Evolutionary conservation across 2,329 filamentous ascomycete species (phyloP).

Genomic region (Fusarium irregulare): DNA sequence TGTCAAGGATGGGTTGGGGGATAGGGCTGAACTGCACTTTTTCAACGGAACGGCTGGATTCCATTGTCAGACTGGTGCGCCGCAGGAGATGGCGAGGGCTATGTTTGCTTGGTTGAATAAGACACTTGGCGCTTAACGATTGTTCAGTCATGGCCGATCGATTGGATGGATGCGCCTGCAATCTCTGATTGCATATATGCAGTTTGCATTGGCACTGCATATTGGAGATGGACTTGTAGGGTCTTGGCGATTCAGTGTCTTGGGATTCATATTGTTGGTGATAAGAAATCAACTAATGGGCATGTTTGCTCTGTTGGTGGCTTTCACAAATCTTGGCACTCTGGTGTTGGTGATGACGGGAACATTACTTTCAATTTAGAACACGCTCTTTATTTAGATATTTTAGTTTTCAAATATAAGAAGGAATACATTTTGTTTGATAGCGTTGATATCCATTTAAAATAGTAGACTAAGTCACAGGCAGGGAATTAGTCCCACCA

Average conservation of each 20-base stretch:
- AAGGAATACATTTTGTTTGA: neutral
- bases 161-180: fast-evolving
- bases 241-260: no score
- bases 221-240: neutral
- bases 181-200: neutral
- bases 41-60: constrained; percentile 25
- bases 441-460: neutral
- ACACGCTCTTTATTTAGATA: neutral
- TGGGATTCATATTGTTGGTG: no score
- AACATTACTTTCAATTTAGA: neutral
- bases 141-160: neutral
- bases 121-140: neutral
- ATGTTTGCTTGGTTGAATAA: constrained; percentile 26
- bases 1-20: constrained; percentile 4
- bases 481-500: no score
- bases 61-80: constrained; percentile 24
- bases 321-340: neutral
- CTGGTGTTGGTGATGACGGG: neutral
- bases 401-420: neutral
- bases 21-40: constrained; percentile 6
- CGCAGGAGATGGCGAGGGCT: constrained; percentile 3
- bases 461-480: fast-evolving
- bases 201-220: neutral
- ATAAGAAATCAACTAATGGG: neutral
- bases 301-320: neutral